Percentiles rank a stretch among this genome's conserved stretches.
Evolutionary conservation across 2,329 filamentous ascomycete species (phyloP).

Genomic region (Beauveria sp.): DNA sequence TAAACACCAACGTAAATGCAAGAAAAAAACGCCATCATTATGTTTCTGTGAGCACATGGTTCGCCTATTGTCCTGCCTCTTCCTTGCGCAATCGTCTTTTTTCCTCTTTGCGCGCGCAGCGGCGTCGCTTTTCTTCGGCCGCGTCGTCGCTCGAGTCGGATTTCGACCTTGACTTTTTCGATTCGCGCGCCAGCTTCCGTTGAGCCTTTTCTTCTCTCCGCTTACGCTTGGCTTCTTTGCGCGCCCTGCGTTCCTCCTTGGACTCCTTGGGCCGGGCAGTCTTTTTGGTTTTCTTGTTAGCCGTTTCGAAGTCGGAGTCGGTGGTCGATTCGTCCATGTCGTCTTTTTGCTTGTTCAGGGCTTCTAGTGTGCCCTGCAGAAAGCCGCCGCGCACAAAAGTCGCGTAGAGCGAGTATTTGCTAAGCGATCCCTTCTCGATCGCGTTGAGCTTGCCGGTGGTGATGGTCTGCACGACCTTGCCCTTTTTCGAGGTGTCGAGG

Average conservation of each 20-base stretch:
- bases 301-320: conserved; percentile 20
- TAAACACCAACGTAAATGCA: conserved; percentile 2
- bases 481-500: conserved; percentile 55
- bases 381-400: conserved; percentile 79
- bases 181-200: conserved; percentile 17
- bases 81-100: conserved; percentile 31
- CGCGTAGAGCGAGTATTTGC: conserved; percentile 64
- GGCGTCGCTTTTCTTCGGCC: conserved; percentile 39
- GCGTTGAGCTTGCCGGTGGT: conserved; percentile 47
- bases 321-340: neutral
- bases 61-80: conserved; percentile 17
- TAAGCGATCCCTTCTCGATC: conserved; percentile 43
- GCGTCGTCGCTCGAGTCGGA: conserved; percentile 21
- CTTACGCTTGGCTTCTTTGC: conserved; percentile 25
- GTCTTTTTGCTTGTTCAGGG: conserved; percentile 14
- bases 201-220: conserved; percentile 11
- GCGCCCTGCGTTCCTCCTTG: conserved; percentile 35
- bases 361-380: conserved; percentile 61
- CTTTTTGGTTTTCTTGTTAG: conserved; percentile 15
- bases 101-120: conserved; percentile 35
- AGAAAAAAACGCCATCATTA: conserved; percentile 1
- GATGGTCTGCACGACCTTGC: conserved; percentile 49
- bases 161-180: conserved; percentile 22
- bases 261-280: conserved; percentile 27
- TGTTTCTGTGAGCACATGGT: neutral